These are phyloP conservation scores for Porphyrellus cyaneotinctus DNA, from an alignment of 768 basidiomycete species.

Conservation along the genomic window DNA sequence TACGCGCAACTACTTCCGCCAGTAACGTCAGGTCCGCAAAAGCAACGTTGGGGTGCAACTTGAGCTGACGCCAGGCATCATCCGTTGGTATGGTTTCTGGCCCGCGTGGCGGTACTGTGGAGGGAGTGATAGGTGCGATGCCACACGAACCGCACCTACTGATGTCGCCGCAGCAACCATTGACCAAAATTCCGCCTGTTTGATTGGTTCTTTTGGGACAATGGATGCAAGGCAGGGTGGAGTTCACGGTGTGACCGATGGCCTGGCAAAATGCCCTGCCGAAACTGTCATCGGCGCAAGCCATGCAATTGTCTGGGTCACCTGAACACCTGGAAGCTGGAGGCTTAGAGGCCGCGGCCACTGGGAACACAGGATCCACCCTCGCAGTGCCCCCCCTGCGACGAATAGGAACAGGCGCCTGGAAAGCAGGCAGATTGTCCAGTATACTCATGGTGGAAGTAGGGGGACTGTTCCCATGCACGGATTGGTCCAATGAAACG, in stretches of 20 bases:
- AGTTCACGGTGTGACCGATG: constrained; percentile 57
- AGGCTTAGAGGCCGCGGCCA: constrained; percentile 35
- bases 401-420: constrained; percentile 78
- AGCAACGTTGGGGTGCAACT: constrained; percentile 83
- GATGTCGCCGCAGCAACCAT: constrained; percentile 38
- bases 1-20: constrained; percentile 84
- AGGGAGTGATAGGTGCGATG: constrained; percentile 28
- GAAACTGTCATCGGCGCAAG: constrained; percentile 82
- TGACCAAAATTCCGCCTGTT: constrained; percentile 24
- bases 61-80: constrained; percentile 80
- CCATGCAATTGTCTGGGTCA: constrained; percentile 80
- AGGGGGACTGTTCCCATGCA: constrained; percentile 27
- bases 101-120: constrained; percentile 17
- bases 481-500: constrained; percentile 23
- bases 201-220: constrained; percentile 44
- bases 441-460: constrained; percentile 52
- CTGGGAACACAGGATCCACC: constrained; percentile 52
- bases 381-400: constrained; percentile 42
- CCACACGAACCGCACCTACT: constrained; percentile 30
- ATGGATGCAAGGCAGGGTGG: constrained; percentile 47
- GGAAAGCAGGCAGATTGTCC: constrained; percentile 74
- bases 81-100: constrained; percentile 69
- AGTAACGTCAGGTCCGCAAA: constrained; percentile 81
- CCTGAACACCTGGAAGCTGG: constrained; percentile 61
- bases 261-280: constrained; percentile 86